Evolutionary conservation across 768 basidiomycete genomes (phyloP).

Genomic region (Thelephora ganbajun): DNA sequence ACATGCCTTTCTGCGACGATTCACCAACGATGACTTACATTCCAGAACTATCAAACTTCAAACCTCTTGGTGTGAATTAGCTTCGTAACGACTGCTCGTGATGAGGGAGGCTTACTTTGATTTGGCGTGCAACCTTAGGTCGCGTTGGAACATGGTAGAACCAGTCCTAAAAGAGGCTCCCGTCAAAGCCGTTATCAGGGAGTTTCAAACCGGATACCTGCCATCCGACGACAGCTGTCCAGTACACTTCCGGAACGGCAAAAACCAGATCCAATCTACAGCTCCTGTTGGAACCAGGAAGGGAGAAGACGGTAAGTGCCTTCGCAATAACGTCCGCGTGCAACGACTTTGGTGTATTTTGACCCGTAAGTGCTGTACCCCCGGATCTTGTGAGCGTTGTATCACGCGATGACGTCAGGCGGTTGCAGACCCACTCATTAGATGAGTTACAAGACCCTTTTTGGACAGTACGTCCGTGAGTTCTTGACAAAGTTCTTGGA

Average conservation of each 20-base stretch:
- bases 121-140: conserved; percentile 66
- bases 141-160: conserved; percentile 81
- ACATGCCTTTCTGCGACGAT: background rate
- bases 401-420: background rate
- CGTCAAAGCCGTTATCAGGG: background rate
- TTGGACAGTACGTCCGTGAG: conserved; percentile 44
- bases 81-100: background rate
- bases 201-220: conserved; percentile 15
- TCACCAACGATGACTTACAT: conserved; percentile 32
- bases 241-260: conserved; percentile 62
- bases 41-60: conserved; percentile 77
- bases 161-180: conserved; percentile 45
- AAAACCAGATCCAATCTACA: conserved; percentile 80
- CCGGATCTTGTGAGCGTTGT: background rate
- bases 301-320: conserved; percentile 62
- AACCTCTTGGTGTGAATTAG: conserved; percentile 29
- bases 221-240: conserved; percentile 88
- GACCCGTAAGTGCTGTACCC: conserved; percentile 10
- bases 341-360: conserved; percentile 37
- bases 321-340: conserved; percentile 79
- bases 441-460: conserved; percentile 64
- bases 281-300: conserved; percentile 39
- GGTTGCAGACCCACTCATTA: conserved; percentile 56
- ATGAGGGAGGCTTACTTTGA: conserved; percentile 24
- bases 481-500: conserved; percentile 49